phyloP scores from a whole-genome alignment of 2,329 filamentous ascomycete species.

The Microdochium bolleyi region DNA sequence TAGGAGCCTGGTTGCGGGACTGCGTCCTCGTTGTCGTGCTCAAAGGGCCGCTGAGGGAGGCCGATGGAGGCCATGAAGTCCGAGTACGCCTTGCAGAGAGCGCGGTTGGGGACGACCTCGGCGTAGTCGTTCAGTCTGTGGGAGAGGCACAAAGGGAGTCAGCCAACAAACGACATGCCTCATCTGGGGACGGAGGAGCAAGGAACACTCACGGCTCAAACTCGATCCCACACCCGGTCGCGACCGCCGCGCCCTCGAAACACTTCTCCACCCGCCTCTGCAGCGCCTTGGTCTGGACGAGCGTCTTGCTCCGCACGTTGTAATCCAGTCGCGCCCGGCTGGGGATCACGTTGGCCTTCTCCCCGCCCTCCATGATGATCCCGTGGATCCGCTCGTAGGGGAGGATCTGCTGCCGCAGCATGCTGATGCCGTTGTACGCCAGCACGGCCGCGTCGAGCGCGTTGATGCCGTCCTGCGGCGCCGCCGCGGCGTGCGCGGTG shows the following conservation, averaged over 20 bases:
- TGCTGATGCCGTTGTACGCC: constrained; percentile 21
- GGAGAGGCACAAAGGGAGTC: background rate
- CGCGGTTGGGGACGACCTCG: constrained; percentile 33
- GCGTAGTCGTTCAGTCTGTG: constrained; percentile 26
- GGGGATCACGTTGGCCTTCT: constrained; percentile 7
- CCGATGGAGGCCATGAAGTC: constrained; percentile 27
- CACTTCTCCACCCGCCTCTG: constrained; percentile 13
- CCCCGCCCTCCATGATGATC: constrained; percentile 5
- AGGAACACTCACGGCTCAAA: background rate
- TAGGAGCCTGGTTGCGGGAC: constrained; percentile 24
- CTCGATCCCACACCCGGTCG: constrained; percentile 10
- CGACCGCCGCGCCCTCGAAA: constrained; percentile 28
- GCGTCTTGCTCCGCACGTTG: constrained; percentile 32
- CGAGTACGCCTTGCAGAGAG: constrained; percentile 31
- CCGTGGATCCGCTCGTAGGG: constrained; percentile 5
- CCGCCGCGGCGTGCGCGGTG: constrained; percentile 26
- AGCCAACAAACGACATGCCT: no score
- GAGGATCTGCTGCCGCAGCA: constrained; percentile 19
- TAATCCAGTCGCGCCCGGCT: constrained; percentile 31
- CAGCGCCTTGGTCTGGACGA: constrained; percentile 1
- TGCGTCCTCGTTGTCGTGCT: constrained; percentile 20
- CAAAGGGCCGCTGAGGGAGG: constrained; percentile 10
- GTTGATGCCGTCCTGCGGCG: constrained; percentile 28
- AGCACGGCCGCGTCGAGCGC: constrained; percentile 27
- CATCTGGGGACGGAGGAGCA: no score